Percentiles rank a stretch among this genome's conserved stretches.
Conservation (phyloP, 2,329 filamentous ascomycete genomes). For the Elsinoe australis region DNA sequence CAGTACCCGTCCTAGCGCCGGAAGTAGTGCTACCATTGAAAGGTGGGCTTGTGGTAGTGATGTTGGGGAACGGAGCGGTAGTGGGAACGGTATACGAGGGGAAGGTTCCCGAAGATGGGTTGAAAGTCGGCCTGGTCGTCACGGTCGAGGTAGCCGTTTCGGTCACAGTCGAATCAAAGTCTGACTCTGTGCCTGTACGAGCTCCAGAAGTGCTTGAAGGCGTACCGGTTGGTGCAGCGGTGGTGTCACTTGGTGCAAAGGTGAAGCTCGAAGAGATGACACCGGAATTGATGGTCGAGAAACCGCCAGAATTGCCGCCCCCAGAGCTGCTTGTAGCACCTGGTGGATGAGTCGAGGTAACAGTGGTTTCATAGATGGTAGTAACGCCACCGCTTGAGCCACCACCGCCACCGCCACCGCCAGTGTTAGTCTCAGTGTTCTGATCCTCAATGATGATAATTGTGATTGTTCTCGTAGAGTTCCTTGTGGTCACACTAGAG, state of each 20-base stretch:
- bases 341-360: neutral
- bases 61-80: conserved; percentile 11
- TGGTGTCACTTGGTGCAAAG: conserved; percentile 2
- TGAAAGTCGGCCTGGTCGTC: conserved; percentile 10
- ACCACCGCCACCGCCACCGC: neutral
- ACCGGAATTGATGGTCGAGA: conserved; percentile 3
- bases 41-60: conserved; percentile 1
- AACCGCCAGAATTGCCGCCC: neutral
- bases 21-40: conserved; percentile 7
- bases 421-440: conserved; percentile 1
- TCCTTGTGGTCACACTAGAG: neutral
- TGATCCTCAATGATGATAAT: conserved; percentile 10
- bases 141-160: neutral
- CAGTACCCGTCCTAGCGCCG: neutral
- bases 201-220: conserved; percentile 14
- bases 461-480: conserved; percentile 14
- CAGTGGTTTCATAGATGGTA: conserved; percentile 5
- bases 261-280: conserved; percentile 6
- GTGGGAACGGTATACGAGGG: neutral
- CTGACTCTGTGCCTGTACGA: neutral
- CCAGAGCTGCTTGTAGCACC: conserved; percentile 6
- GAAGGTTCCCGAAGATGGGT: conserved; percentile 7
- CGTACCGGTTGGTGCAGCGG: conserved; percentile 11
- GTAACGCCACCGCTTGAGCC: neutral
- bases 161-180: conserved; percentile 13